Evolutionary conservation across 2,329 filamentous ascomycete species (phyloP).

Genomic region (Penicillium vulpinum): DNA sequence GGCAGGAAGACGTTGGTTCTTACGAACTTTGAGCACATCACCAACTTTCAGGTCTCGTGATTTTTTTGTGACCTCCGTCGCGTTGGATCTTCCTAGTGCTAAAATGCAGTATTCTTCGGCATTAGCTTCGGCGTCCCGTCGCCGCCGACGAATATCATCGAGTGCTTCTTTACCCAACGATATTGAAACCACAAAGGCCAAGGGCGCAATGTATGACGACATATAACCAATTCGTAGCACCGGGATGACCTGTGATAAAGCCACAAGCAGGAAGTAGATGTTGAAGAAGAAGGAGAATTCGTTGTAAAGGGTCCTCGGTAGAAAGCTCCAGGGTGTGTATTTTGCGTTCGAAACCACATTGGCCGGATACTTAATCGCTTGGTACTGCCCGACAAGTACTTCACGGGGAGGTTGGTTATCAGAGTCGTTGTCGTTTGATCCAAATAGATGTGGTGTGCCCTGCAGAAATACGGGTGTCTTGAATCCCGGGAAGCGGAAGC

Average conservation of each 20-base stretch:
- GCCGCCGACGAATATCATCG: slow-evolving; percentile 83
- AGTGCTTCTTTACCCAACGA: slow-evolving; percentile 94
- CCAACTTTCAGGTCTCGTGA: slow-evolving; percentile 89
- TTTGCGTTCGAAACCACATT: slow-evolving; percentile 97
- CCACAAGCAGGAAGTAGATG: slow-evolving; percentile 96
- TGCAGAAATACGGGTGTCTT: slow-evolving; percentile 48
- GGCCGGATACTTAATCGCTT: slow-evolving; percentile 75
- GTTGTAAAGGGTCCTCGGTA: slow-evolving; percentile 93
- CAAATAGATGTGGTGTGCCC: slow-evolving; percentile 19
- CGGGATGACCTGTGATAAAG: slow-evolving; percentile 88
- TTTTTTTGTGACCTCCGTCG: slow-evolving; percentile 72
- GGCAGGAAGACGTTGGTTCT: slow-evolving; percentile 89
- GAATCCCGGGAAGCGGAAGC: slow-evolving; percentile 67
- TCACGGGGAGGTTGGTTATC: slow-evolving; percentile 62
- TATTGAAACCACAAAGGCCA: slow-evolving; percentile 88
- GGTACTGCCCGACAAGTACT: slow-evolving; percentile 72
- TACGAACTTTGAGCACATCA: slow-evolving; percentile 88
- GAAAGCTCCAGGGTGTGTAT: slow-evolving; percentile 91
- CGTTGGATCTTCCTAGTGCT: slow-evolving; percentile 59
- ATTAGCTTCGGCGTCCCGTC: slow-evolving; percentile 90
- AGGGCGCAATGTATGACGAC: slow-evolving; percentile 86
- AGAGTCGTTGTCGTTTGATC: slow-evolving; percentile 44
- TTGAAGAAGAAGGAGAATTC: slow-evolving; percentile 99
- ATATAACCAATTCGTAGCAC: slow-evolving; percentile 89
- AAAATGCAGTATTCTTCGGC: slow-evolving; percentile 83